Conservation (phyloP, 495 filamentous ascomycete species). For the Penicillium paxilli region DNA sequence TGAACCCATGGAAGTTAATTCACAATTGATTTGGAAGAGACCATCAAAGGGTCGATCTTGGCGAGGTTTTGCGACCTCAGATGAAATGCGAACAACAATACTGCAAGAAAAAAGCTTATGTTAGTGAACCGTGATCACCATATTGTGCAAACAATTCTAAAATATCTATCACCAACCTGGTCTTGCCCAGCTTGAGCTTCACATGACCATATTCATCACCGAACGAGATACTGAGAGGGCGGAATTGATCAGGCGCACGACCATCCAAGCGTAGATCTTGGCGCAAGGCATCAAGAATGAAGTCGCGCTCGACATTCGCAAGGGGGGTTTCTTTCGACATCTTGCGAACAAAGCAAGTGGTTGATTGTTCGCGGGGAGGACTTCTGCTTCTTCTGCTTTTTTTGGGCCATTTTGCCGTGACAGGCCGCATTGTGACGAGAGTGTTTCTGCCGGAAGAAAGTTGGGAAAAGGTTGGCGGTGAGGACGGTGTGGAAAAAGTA, state of each 20-base stretch:
- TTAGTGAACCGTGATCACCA: neutral
- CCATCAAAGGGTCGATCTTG: conserved; percentile 92
- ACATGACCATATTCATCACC: conserved; percentile 89
- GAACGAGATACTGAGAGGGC: conserved; percentile 74
- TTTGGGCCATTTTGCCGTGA: conserved; percentile 26
- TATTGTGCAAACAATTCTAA: too few species aligned
- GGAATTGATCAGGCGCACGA: conserved; percentile 74
- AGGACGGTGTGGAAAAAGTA: neutral
- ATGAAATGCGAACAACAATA: conserved; percentile 80
- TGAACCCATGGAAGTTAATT: conserved; percentile 89
- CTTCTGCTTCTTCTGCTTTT: conserved; percentile 22
- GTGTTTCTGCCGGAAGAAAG: conserved; percentile 4
- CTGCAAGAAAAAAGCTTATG: conserved; percentile 40
- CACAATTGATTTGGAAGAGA: conserved; percentile 85
- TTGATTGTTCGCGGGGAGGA: conserved; percentile 25
- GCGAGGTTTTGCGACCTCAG: conserved; percentile 79
- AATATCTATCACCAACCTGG: conserved; percentile 57
- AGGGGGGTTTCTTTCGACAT: conserved; percentile 92
- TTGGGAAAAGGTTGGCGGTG: conserved; percentile 5
- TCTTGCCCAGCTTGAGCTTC: conserved; percentile 88
- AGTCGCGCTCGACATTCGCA: conserved; percentile 75
- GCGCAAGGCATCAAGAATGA: conserved; percentile 71
- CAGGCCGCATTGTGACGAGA: conserved; percentile 23
- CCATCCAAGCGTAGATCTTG: conserved; percentile 81
- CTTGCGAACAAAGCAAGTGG: conserved; percentile 22